Percentiles rank a stretch among this genome's conserved stretches.
These are phyloP conservation scores for Ceratobasidium sp. DNA, from an alignment of 1,284 basidiomycete species.

Conservation along the genomic window DNA sequence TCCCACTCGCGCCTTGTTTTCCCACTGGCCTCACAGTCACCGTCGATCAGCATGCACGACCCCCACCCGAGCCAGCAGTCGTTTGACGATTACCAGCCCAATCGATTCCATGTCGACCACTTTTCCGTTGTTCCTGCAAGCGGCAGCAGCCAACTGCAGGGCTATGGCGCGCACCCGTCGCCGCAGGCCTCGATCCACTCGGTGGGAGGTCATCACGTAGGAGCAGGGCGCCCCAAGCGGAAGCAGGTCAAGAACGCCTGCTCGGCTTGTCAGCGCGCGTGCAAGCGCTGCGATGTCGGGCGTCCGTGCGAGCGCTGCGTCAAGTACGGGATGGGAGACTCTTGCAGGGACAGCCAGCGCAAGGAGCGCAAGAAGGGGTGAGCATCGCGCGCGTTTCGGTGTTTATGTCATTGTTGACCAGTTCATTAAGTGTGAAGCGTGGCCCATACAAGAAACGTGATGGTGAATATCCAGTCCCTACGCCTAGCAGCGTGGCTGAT, in stretches of 20 bases:
- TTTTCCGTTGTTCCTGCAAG: not conserved
- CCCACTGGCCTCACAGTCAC: slow-evolving; percentile 15
- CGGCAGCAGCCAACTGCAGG: slow-evolving; percentile 11
- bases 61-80: not conserved
- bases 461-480: slow-evolving; percentile 13
- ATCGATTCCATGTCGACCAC: slow-evolving; percentile 16
- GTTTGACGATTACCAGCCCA: not conserved
- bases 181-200: not conserved
- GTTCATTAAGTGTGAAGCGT: slow-evolving; percentile 66
- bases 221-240: slow-evolving; percentile 63
- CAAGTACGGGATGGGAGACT: slow-evolving; percentile 82
- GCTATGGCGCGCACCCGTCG: slow-evolving; percentile 1
- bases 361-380: slow-evolving; percentile 84
- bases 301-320: slow-evolving; percentile 86
- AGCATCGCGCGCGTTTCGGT: not conserved
- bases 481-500: slow-evolving; percentile 22
- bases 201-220: not conserved
- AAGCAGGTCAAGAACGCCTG: slow-evolving; percentile 91
- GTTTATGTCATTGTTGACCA: not conserved
- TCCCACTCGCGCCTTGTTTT: slow-evolving; percentile 21
- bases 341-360: slow-evolving; percentile 81
- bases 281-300: slow-evolving; percentile 90
- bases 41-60: slow-evolving; percentile 25
- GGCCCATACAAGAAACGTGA: slow-evolving; percentile 94
- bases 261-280: slow-evolving; percentile 88